These are phyloP conservation scores for Trichophyton mentagrophytes DNA, from an alignment of 2,329 filamentous ascomycete genomes.

Conservation along the genomic window DNA sequence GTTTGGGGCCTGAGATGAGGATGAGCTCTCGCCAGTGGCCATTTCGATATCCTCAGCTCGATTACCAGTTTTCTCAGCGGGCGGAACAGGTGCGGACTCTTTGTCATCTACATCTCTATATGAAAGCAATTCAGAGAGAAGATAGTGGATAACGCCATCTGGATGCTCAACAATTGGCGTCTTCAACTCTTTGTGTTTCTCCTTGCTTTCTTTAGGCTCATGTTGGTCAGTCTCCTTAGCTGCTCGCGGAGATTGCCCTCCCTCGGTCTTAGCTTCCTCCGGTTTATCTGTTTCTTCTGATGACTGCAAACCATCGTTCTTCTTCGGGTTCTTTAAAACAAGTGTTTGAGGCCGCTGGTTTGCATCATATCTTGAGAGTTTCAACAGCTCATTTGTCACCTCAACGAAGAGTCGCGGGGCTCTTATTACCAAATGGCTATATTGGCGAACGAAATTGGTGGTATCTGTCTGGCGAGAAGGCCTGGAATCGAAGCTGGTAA, in stretches of 20 bases:
- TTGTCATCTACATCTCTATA: slow-evolving; percentile 90
- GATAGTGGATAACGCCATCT: slow-evolving; percentile 88
- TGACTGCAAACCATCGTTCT: slow-evolving; percentile 10
- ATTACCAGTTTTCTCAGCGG: slow-evolving; percentile 15
- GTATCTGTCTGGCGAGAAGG: slow-evolving; percentile 52
- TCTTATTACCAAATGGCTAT: slow-evolving; percentile 68
- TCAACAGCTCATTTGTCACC: slow-evolving; percentile 71
- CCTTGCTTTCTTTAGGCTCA: slow-evolving; percentile 22
- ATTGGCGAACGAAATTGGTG: slow-evolving; percentile 57
- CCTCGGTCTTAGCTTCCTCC: slow-evolving; percentile 11
- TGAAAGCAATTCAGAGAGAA: slow-evolving; percentile 80
- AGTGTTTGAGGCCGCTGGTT: slow-evolving; percentile 42
- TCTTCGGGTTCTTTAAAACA: slow-evolving; percentile 39
- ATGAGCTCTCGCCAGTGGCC: slow-evolving; percentile 28
- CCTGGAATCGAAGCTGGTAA: slow-evolving; percentile 55
- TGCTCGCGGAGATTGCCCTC: slow-evolving; percentile 14
- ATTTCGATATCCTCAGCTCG: slow-evolving; percentile 40
- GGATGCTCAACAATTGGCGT: slow-evolving; percentile 79
- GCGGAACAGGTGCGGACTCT: slow-evolving; percentile 36
- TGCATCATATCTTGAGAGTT: slow-evolving; percentile 52
- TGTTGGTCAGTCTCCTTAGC: slow-evolving; percentile 20
- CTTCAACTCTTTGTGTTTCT: slow-evolving; percentile 59
- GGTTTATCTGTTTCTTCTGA: slow-evolving; percentile 24
- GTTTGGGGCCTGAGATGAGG: slow-evolving; percentile 16
- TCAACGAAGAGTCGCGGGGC: slow-evolving; percentile 78